phyloP scores from a whole-genome alignment of 306 rosid genomes.

The Cicer cuneatum region DNA sequence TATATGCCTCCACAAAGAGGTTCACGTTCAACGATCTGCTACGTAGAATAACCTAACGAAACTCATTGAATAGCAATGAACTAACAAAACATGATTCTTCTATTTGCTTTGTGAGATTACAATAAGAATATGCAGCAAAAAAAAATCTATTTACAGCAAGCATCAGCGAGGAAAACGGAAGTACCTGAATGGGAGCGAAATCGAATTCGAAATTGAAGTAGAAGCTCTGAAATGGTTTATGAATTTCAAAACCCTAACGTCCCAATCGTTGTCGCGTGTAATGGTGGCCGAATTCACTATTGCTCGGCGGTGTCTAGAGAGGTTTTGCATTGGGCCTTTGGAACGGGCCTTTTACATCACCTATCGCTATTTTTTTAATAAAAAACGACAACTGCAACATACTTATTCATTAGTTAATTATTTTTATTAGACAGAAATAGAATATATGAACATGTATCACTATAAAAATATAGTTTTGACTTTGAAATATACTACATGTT shows the following conservation, averaged over 20 bases:
- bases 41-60: not conserved
- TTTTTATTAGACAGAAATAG: not conserved
- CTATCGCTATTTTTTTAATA: not conserved
- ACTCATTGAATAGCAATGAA: constrained; percentile 7
- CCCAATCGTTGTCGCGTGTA: not conserved
- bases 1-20: constrained; percentile 4
- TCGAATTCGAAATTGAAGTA: not conserved
- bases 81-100: not conserved
- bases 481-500: too few relatives aligned
- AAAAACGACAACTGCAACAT: not conserved
- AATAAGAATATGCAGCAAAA: not conserved
- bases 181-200: constrained; percentile 42
- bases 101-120: not conserved
- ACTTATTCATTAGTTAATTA: not conserved
- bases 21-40: constrained; percentile 20
- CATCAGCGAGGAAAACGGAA: not conserved
- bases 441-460: not conserved
- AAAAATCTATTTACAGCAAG: not conserved
- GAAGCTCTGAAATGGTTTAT: constrained; percentile 8
- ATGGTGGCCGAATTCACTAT: constrained; percentile 31
- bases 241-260: constrained; percentile 37
- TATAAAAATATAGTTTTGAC: too few relatives aligned
- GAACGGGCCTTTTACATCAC: constrained; percentile 18
- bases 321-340: constrained; percentile 5
- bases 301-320: constrained; percentile 10